These are phyloP conservation scores for Exobasidium rhododendri DNA, from an alignment of 1,284 basidiomycete genomes.

Conservation along the genomic window DNA sequence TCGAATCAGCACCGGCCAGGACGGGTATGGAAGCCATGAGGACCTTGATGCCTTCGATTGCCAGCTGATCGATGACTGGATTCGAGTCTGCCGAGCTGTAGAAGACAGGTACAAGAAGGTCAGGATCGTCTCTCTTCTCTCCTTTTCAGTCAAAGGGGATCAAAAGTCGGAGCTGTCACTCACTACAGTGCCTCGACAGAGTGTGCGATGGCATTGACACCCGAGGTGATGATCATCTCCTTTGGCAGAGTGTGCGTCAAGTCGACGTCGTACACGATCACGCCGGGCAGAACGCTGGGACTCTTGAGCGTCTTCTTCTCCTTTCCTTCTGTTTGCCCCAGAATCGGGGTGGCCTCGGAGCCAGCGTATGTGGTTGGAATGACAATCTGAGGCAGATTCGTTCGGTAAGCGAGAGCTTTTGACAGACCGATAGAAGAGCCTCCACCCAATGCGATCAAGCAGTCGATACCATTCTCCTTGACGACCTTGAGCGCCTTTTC, in stretches of 20 bases:
- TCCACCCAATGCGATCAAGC: constrained; percentile 58
- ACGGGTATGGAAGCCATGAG: constrained; percentile 39
- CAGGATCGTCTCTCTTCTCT: not conserved
- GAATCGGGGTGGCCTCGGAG: constrained; percentile 58
- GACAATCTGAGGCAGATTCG: constrained; percentile 58
- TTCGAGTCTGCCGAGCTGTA: constrained; percentile 57
- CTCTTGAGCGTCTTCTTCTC: constrained; percentile 58
- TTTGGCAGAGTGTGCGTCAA: constrained; percentile 58
- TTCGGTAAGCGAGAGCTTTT: constrained; percentile 58
- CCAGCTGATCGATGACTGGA: constrained; percentile 58
- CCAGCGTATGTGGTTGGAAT: constrained; percentile 60
- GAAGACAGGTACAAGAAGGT: constrained; percentile 55
- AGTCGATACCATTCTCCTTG: constrained; percentile 56
- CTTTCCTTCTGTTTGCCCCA: constrained; percentile 59
- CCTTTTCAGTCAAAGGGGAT: not conserved
- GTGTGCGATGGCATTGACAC: constrained; percentile 60
- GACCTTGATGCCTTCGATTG: constrained; percentile 57
- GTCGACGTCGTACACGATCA: constrained; percentile 60
- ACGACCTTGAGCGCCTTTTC: constrained; percentile 51
- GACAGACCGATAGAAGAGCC: constrained; percentile 59
- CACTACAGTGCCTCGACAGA: constrained; percentile 32
- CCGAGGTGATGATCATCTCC: constrained; percentile 58
- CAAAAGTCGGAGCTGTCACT: too few relatives aligned
- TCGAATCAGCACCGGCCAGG: too few relatives aligned
- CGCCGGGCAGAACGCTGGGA: constrained; percentile 58